Evolutionary conservation across 441 rosid genomes (phyloP), one percentile per base, ranked within the genome.

Genomic region (Mallotus japonicus): DNA sequence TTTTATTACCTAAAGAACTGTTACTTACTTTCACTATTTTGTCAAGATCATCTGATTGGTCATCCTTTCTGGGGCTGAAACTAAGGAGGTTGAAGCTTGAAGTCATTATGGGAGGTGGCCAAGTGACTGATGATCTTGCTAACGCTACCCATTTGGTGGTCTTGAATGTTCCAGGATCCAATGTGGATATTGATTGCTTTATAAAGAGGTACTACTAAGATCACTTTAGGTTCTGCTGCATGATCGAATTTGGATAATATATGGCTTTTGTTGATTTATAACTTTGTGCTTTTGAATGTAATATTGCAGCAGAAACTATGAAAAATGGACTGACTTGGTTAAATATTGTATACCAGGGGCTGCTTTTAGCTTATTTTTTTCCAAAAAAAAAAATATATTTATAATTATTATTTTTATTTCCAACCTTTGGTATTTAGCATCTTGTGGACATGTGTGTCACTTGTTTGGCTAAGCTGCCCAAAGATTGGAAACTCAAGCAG

Each of bases 51-150:
- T 74, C 80, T 28, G 94, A 87, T 57, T 82, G 84, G 86, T 88
- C 89, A 72, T 78, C 84, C 59, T 66, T 89, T 74, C 70, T 86
- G 83, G 84, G 76, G 74, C 82, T 90, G 74, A 77, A 77, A 69
- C 50, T 82, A 79, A 91, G 87, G 85, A 93, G 98, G 82, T 80
- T 90, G 87, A 86, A 81, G 81, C 87, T 83, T 79, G 94, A 90
- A 80, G 86, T 95, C 74, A 64, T 77, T 64, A 88, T 90, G 92
- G 87, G 85, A 55, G 97, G 98, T 79, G 99, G 99, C 54, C 87
- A 83, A 81, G 83, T 90, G 74, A 86, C 85, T 77, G 55, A 87
- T 77, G 78, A 81, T 82, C 85, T 91, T 78, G 69, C 80, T 28
- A 79, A 86, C 65, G 90, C 96, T 19, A 90, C 97, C 12, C 98